These are phyloP conservation scores for Dysphania ambrosioides DNA, from an alignment of 148 eudicot species.

Conservation along the genomic window DNA sequence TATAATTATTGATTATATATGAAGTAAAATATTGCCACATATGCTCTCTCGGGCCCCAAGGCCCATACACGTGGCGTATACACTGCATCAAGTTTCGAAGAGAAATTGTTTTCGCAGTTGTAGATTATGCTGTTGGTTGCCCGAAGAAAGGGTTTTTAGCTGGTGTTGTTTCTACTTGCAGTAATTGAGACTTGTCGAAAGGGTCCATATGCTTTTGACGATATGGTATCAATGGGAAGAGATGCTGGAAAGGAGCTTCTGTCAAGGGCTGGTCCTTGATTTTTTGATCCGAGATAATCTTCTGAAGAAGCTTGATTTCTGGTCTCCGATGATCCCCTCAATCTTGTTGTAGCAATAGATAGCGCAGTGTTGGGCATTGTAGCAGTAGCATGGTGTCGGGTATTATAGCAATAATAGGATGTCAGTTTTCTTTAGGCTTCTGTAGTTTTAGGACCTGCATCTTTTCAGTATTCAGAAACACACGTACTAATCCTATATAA, in stretches of 20 bases:
- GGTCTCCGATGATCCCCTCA: not conserved
- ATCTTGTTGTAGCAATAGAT: constrained; percentile 14
- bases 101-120: not conserved
- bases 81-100: not conserved
- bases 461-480: not conserved
- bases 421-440: not conserved
- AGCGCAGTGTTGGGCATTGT: no score
- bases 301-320: not conserved
- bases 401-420: constrained; percentile 12
- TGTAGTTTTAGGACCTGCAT: constrained; percentile 15
- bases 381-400: not conserved
- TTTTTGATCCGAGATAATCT: constrained; percentile 59
- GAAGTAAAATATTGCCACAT: not conserved
- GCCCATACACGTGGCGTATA: not conserved
- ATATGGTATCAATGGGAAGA: constrained; percentile 81
- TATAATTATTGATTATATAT: no score
- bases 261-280: constrained; percentile 72
- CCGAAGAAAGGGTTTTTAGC: not conserved
- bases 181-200: constrained; percentile 68
- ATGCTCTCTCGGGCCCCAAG: not conserved
- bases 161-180: constrained; percentile 5
- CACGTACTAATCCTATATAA: not conserved
- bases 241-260: constrained; percentile 96
- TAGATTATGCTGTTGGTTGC: not conserved
- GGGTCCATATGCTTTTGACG: constrained; percentile 62